Evolutionary conservation across 2,329 filamentous ascomycete species (phyloP).

Genomic region (Xylariaceae sp.): DNA sequence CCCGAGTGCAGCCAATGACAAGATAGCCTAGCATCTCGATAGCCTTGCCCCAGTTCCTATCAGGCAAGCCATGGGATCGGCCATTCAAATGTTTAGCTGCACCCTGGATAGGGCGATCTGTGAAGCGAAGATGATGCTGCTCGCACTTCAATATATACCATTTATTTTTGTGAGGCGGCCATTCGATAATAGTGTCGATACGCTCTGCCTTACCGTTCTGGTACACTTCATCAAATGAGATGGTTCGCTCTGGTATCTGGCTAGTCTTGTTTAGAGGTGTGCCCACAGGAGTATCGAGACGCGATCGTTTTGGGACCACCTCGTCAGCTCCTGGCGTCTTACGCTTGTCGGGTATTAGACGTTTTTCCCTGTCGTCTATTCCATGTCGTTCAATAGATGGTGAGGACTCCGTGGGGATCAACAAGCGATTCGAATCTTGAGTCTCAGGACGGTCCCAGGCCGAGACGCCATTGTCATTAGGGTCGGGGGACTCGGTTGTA

Average conservation of each 20-base stretch:
- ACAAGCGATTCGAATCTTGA: slow-evolving; percentile 2
- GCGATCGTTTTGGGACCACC: slow-evolving; percentile 9
- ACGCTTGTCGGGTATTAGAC: slow-evolving; percentile 26
- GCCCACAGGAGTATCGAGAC: slow-evolving; percentile 16
- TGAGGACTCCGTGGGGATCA: slow-evolving; percentile 4
- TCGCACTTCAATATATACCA: slow-evolving; percentile 47
- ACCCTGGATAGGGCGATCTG: slow-evolving; percentile 37
- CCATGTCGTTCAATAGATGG: slow-evolving; percentile 19
- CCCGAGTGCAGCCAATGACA: slow-evolving; percentile 38
- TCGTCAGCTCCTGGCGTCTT: slow-evolving; percentile 7
- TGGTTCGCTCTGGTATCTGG: slow-evolving; percentile 22
- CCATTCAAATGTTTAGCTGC: slow-evolving; percentile 44
- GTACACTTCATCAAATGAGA: slow-evolving; percentile 42
- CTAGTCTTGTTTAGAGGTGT: slow-evolving; percentile 4
- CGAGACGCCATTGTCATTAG: not conserved
- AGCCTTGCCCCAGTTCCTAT: slow-evolving; percentile 36
- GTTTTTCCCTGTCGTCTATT: slow-evolving; percentile 12
- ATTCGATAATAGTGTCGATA: slow-evolving; percentile 39
- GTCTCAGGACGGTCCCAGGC: not conserved
- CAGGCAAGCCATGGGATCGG: slow-evolving; percentile 33
- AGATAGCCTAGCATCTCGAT: slow-evolving; percentile 39
- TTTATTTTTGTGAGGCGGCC: slow-evolving; percentile 27
- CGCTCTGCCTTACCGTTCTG: slow-evolving; percentile 37
- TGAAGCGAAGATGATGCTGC: slow-evolving; percentile 43
- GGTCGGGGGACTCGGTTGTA: not conserved